Evolutionary conservation across 1,284 basidiomycete species (phyloP).

Genomic region (Malassezia globosa): DNA sequence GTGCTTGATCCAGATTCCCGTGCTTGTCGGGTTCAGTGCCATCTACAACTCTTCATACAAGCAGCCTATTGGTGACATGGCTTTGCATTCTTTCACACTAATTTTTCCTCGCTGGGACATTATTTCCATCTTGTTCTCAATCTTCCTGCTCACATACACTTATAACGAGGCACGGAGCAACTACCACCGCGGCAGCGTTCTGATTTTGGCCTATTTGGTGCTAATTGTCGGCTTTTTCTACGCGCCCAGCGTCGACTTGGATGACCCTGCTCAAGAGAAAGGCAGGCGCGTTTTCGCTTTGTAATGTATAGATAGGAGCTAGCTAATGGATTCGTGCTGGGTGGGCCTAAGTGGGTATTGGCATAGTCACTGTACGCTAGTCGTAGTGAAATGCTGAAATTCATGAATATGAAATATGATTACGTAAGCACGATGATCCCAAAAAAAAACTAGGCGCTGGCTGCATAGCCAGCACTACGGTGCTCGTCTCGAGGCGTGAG

Average conservation of each 20-base stretch:
- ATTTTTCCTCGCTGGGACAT: constrained; percentile 99
- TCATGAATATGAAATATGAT: neutral
- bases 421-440: constrained; percentile 8
- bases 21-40: constrained; percentile 96
- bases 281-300: neutral
- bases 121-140: constrained; percentile 66
- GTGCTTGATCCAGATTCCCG: constrained; percentile 91
- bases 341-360: too few species aligned
- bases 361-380: neutral
- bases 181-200: constrained; percentile 54
- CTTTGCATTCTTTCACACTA: constrained; percentile 49
- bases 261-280: constrained; percentile 1
- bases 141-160: constrained; percentile 92
- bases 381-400: neutral
- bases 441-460: constrained; percentile 14
- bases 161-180: constrained; percentile 97
- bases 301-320: neutral
- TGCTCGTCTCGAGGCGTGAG: constrained; percentile 24
- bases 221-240: constrained; percentile 44
- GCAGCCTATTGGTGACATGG: constrained; percentile 10
- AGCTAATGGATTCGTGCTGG: neutral
- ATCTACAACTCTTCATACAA: constrained; percentile 73
- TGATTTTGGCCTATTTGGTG: constrained; percentile 38
- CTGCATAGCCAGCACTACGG: constrained; percentile 13
- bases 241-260: constrained; percentile 22